phyloP scores from a whole-genome alignment of 225 moss, liverwort and hornwort species.

The Ulota crispa region DNA sequence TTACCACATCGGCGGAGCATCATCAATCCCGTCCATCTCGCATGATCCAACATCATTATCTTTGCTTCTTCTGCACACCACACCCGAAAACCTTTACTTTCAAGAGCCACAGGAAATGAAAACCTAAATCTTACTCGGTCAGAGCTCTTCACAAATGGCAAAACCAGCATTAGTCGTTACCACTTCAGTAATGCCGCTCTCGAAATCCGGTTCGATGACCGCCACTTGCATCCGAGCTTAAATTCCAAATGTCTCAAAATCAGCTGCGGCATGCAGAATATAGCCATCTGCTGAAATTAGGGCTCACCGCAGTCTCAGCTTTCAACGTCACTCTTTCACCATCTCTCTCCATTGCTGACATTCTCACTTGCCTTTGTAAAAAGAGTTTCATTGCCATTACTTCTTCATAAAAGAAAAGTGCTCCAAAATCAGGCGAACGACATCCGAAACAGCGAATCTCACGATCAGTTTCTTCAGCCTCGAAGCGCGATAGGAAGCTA shows the following conservation, averaged over 20 bases:
- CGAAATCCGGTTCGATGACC: neutral
- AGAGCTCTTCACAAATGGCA: neutral
- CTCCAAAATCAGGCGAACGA: neutral
- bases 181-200: neutral
- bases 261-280: neutral
- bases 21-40: neutral
- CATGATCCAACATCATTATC: neutral
- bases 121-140: neutral
- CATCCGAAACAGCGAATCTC: too few species aligned
- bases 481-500: too few species aligned
- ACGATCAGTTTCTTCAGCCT: too few species aligned
- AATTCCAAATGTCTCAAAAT: neutral
- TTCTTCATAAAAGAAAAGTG: neutral
- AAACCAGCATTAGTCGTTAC: neutral
- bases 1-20: neutral
- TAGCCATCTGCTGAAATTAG: slow-evolving; percentile 4
- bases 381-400: neutral
- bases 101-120: neutral
- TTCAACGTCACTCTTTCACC: neutral
- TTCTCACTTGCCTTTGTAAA: neutral
- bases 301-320: neutral
- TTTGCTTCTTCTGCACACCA: neutral
- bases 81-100: neutral
- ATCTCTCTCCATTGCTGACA: neutral
- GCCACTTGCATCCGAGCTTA: neutral